Evolutionary conservation across 2,329 filamentous ascomycete genomes (phyloP).

Genomic region (Talaromyces albobiverticillius): DNA sequence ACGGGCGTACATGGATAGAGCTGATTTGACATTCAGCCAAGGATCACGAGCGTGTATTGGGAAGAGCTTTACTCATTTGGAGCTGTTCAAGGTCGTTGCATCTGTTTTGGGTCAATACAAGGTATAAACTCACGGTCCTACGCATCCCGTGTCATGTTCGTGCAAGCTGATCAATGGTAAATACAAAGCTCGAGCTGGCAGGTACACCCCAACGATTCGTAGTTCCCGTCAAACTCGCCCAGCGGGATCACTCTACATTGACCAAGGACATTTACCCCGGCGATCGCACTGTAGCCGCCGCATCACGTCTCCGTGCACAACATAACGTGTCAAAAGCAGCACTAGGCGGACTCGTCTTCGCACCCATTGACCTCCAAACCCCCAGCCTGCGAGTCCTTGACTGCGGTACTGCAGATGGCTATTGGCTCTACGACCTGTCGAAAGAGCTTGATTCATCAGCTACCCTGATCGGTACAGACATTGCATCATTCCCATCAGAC

Average conservation of each 20-base stretch:
- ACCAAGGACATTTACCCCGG: constrained; percentile 5
- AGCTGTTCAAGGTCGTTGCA: constrained; percentile 8
- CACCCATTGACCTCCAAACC: not conserved
- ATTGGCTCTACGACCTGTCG: constrained; percentile 11
- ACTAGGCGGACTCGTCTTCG: constrained; percentile 4
- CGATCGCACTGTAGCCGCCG: constrained; percentile 1
- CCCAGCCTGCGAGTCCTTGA: constrained; percentile 4
- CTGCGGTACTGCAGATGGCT: constrained; percentile 9
- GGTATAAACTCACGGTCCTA: no score
- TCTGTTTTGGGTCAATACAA: constrained; percentile 9
- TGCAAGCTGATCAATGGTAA: not conserved
- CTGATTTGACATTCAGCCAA: constrained; percentile 7
- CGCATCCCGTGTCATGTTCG: no score
- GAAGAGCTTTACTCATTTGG: constrained; percentile 9
- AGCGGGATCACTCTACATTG: not conserved
- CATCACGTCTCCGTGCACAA: constrained; percentile 8
- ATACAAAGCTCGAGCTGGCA: not conserved
- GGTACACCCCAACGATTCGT: constrained; percentile 1
- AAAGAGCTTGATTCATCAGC: constrained; percentile 4
- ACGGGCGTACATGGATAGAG: constrained; percentile 2
- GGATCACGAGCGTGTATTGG: constrained; percentile 10
- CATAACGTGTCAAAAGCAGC: constrained; percentile 10
- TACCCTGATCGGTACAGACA: constrained; percentile 7
- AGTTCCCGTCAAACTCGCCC: not conserved
- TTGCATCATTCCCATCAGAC: constrained; percentile 8